Base-by-base conservation (phyloP, 2,329 filamentous ascomycete genomes). In the Neonectria coccinea region DNA sequence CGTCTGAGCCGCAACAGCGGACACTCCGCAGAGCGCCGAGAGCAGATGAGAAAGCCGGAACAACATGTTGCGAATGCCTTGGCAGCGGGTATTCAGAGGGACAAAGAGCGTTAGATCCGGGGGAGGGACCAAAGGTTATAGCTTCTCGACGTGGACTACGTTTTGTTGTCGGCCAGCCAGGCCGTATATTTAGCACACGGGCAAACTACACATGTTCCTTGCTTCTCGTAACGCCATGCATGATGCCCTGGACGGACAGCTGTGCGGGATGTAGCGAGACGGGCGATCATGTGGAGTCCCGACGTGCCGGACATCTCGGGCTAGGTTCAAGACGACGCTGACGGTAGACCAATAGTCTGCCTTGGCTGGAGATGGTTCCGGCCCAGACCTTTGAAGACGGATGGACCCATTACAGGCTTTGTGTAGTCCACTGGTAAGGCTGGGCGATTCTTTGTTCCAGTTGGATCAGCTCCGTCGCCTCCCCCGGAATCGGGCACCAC, bases 201-300 rank as follows among this genome's bases (percentile, higher is more conserved):
- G 27, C 20, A 20, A 11, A 25, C 25, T 25, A 25, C 5, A 31
- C 29, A 51, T 20, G 9, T 20, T 22, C 29, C 48, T 51, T 51
- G 48, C n/a, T 31, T 12, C 48, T 51, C 29, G 29, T 33, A 22
- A 51, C 48, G 48, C 48, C 18, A 51, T n/a, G 48, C 48, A 51
- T 33, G 48, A n/a, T 50, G 27, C 48, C 36, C 36, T 8, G 25
- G 5, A 25, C 29, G 36, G 36, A n/a, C 14, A n/a, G 36, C 36
- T n/a, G 12, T 5, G 33, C 47, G 47, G 47, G 25, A 11, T n/a
- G 6, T 2, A 20, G 7, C 27, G 12, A 27, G 45, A 11, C 7
- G 14, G 25, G 44, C 44, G 16, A 31, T 50, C n/a, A 16, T 27
- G 47, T 31, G 47, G 25, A 51, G 48, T 51, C 18, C 27, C n/a